A percentile compares a stretch with the other conserved stretches of the same genome.
These are phyloP conservation scores for Magnolia kwangsiensis DNA, from an alignment of 164 flowering plant species.

Conservation along the genomic window DNA sequence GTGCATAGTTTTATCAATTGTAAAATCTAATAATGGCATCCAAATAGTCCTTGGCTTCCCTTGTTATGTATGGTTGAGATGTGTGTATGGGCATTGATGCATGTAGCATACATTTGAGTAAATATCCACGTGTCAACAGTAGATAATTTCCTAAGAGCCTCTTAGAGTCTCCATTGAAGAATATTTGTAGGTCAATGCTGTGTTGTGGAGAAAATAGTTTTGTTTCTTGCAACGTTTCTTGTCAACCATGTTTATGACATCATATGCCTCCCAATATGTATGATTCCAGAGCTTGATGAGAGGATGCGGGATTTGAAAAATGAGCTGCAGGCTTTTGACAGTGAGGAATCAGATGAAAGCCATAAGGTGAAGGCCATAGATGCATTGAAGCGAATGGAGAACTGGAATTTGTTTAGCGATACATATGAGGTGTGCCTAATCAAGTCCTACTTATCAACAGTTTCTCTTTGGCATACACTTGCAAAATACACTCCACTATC, in stretches of 20 bases:
- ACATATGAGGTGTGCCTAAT: conserved; percentile 51
- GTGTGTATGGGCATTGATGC: too few relatives aligned
- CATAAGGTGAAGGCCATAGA: conserved; percentile 79
- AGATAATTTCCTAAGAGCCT: too few relatives aligned
- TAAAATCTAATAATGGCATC: not conserved
- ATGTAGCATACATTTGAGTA: too few relatives aligned
- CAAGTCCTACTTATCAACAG: not conserved
- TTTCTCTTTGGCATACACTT: not conserved
- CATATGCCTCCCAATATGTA: not conserved
- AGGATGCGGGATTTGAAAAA: conserved; percentile 85
- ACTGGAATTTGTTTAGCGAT: conserved; percentile 86
- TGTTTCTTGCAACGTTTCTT: not conserved
- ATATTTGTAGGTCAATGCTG: not conserved
- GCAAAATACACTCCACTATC: not conserved
- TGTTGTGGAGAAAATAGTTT: not conserved
- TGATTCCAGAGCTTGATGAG: conserved; percentile 82
- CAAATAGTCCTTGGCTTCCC: not conserved
- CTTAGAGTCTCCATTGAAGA: not conserved
- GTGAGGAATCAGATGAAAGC: conserved; percentile 75
- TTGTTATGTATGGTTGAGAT: too few relatives aligned
- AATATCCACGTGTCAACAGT: too few relatives aligned
- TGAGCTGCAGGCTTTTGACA: conserved; percentile 83
- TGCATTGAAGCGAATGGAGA: conserved; percentile 85
- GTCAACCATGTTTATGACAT: not conserved
- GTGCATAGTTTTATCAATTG: not conserved